Evolutionary conservation across 768 basidiomycete genomes (phyloP), one percentile per base, ranked within the genome.

Genomic region (Agaricus blazei): DNA sequence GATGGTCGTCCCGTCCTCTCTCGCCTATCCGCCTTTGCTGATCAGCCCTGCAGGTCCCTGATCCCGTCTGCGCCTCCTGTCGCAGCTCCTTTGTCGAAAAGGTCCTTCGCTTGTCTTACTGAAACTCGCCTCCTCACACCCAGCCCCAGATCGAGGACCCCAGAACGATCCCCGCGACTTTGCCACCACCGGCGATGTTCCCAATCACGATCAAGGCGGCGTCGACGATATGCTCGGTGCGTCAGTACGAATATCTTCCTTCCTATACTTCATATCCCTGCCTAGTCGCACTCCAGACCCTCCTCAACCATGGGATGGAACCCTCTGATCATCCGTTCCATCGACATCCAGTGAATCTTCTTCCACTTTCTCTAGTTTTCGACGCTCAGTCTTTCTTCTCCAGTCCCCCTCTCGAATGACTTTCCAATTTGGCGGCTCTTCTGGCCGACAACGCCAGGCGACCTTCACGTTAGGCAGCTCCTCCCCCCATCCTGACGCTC

Each of bases 21-120:
- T 58, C 23, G 19, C 24, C 51, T 36, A 52, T 27, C 19, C 27
- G 28, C 44, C 43, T 36, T 34, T 8, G 38, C 47, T 51, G 51
- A 47, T 47, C 8, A 29, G 23, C 56, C 51, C 29, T 26, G 56
- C 54, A 93, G 90, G 78, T 83, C 3, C 90, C 90, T 40, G 81
- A 92, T 71, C 88, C 90, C 11, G 80, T 85, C 43, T 96, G 93
- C 67, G 83, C 91, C 48, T 87, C 85, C 24, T 96, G 93, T 70
- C 77, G 80, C 60, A 79, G 91, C 5, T 77, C 83, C 19, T 96
- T 96, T 63, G 87, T 95, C 2, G 92, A 94, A 69, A 87, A 80
- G 77, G 92, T 85, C 9, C 27, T n/a, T n/a, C 46, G 7, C 7
- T n/a, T 29, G 3, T 23, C 3, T 23, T 47, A 26, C 48, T 23